Percentiles rank a stretch among this genome's conserved stretches.
phyloP scores from a whole-genome alignment of 164 flowering plant genomes.

The Vitis labrusca region DNA sequence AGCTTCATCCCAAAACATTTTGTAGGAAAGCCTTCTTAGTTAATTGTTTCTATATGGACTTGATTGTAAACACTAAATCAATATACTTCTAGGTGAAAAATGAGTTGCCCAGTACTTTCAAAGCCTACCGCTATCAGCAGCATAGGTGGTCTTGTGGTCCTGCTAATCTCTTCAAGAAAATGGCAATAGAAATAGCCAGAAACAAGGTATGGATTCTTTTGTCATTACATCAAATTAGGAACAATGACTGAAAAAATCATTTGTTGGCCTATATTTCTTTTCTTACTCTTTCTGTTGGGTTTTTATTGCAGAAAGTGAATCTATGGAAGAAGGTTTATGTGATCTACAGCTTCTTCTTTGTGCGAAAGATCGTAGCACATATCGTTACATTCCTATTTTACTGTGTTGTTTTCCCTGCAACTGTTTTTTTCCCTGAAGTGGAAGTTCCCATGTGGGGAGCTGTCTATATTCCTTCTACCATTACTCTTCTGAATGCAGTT shows the following conservation, averaged over 20 bases:
- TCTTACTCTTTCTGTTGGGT: no score
- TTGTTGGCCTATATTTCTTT: neutral
- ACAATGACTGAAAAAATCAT: neutral
- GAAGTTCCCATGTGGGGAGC: conserved; percentile 43
- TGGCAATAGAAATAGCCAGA: conserved; percentile 28
- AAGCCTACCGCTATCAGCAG: conserved; percentile 48
- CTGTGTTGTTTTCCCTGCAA: conserved; percentile 51
- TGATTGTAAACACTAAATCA: no score
- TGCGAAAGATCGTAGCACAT: conserved; percentile 82
- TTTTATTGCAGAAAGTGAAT: conserved; percentile 60
- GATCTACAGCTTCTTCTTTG: conserved; percentile 91
- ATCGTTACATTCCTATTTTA: conserved; percentile 76
- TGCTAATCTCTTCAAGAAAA: conserved; percentile 48
- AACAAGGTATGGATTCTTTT: conserved; percentile 17
- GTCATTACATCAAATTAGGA: no score
- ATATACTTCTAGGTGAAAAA: conserved; percentile 34
- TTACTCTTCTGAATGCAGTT: conserved; percentile 36
- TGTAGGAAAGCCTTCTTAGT: neutral
- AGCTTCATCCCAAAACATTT: no score
- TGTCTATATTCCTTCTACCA: conserved; percentile 32
- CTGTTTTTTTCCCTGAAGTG: conserved; percentile 42
- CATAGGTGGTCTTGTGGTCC: conserved; percentile 61
- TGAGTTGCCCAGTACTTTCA: conserved; percentile 52
- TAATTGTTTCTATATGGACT: neutral
- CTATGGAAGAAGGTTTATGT: conserved; percentile 82